Base-by-base conservation (phyloP, 140 eudicot species). In the Bidens hawaiensis region DNA sequence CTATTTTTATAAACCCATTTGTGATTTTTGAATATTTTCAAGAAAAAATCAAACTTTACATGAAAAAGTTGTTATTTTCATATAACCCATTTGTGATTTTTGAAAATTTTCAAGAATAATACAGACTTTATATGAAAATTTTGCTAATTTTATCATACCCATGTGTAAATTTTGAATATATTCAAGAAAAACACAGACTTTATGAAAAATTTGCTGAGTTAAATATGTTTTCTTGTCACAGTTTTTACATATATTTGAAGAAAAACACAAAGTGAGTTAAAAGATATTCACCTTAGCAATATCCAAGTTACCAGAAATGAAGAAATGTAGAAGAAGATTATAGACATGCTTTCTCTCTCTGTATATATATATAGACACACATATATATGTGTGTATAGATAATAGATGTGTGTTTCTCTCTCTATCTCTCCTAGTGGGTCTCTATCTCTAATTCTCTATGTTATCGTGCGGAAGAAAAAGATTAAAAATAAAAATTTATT, bases 401-500 rank as follows among this genome's bases (percentile, higher is more conserved):
- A 5, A n/a, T 52, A 13, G 0, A 25, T 52, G 34, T 25, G 34
- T 52, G 36, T 52, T 10, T 24, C 75, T 76, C 76, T 66, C 75
- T 66, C 73, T 24, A 72, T 76, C 76, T 66, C 75, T 66, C 73
- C 33, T 58, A 42, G n/a, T 66, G 2, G 62, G 63, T 52, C 52
- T 54, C 55, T 68, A 51, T 71, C 53, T 79, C 64, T 38, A 67
- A 72, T 76, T 84, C 83, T 69, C 80, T 56, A 75, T 63, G 54
- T 82, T 72, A 80, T 75, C 80, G 79, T 71, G 76, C 71, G 57
- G 67, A 58, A 23, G 33, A 57, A 23, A 58, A 68, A 65, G 52
- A 62, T 61, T 55, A 72, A 57, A 76, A 73, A 69, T 70, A 5
- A 61, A 68, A 58, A 73, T 71, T 75, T 71, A 67, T 74, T 67